A percentile compares a stretch with the other conserved stretches of the same genome.
phyloP scores from a whole-genome alignment of 306 rosid genomes.

The Fragaria vesca region DNA sequence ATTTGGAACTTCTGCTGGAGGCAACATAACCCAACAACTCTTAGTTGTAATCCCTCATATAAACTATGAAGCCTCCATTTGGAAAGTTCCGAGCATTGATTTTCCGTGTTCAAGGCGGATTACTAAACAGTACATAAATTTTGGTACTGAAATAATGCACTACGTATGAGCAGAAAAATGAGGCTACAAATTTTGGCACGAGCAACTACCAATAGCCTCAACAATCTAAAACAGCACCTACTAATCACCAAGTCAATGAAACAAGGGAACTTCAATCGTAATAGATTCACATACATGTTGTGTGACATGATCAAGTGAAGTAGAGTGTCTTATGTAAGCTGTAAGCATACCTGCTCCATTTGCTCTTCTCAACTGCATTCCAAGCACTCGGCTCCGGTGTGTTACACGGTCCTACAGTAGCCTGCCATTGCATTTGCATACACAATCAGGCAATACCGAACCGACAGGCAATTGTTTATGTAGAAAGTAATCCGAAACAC shows the following conservation, averaged over 20 bases:
- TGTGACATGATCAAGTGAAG: neutral
- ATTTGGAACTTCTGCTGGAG: neutral
- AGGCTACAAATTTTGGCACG: neutral
- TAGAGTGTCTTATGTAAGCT: conserved; percentile 10
- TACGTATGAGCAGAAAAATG: neutral
- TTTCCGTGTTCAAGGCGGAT: neutral
- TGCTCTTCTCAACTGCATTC: conserved; percentile 89
- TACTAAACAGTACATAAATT: neutral
- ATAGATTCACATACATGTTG: neutral
- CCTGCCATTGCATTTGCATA: conserved; percentile 51
- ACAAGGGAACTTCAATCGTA: neutral
- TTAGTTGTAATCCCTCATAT: neutral
- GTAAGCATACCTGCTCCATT: conserved; percentile 83
- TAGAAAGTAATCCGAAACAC: neutral
- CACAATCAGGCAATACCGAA: conserved; percentile 1
- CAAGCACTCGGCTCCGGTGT: conserved; percentile 79
- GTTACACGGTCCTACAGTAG: conserved; percentile 80
- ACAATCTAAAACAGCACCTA: neutral
- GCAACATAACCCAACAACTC: neutral
- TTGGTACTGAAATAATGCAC: neutral
- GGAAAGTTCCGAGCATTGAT: neutral
- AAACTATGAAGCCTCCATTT: neutral
- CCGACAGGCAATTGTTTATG: neutral
- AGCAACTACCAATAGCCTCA: neutral
- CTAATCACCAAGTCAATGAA: neutral